Base-by-base conservation (phyloP, 495 filamentous ascomycete species). In the Diplogelasinospora grovesii region DNA sequence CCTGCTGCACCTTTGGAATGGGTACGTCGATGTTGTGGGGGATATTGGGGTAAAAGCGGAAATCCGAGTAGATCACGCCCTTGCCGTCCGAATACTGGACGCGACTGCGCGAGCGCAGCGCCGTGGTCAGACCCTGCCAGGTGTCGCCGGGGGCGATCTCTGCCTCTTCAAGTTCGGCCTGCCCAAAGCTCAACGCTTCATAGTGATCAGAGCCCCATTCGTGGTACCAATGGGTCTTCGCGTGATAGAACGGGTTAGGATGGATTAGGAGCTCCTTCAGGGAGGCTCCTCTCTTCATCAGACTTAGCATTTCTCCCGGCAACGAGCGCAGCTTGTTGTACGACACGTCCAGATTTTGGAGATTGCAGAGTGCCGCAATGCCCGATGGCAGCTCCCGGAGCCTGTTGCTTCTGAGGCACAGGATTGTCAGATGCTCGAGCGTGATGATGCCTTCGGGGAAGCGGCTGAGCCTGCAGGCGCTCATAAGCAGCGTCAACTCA, bases 331-430 rank as follows among this genome's bases (percentile, higher is more conserved):
- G 68, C n/a, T 59, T 51, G 47, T 92, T 92, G 30, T 82, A 70
- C 5, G 81, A 74, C 10, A 94, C 43, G 39, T 89, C 89, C 6
- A 92, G 68, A 22, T 78, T 73, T 49, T 71, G 60, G 4, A 94
- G 63, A 28, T 79, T 76, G 4, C 55, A 65, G 10, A 93, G 64
- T 25, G 71, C 73, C n/a, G 67, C 65, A 27, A 93, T 83, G 0
- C 71, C 65, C 1, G 77, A 62, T 5, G 84, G 84, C 6, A 94
- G 64, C 24, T 80, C 72, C 0, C 54, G 61, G 6, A 94, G 66
- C 21, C 72, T 53, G 59, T 90, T 93, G 41, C 69, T 75, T 4
- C 87, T 81, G 36, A 94, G 62, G 54, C 74, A 86, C 22, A 94
- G 74, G 7, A 83, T 76, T 3, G 71, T 79, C 22, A 92, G 59